These are phyloP conservation scores for Petunia secreta DNA, from an alignment of 257 asterid genomes.

Conservation along the genomic window DNA sequence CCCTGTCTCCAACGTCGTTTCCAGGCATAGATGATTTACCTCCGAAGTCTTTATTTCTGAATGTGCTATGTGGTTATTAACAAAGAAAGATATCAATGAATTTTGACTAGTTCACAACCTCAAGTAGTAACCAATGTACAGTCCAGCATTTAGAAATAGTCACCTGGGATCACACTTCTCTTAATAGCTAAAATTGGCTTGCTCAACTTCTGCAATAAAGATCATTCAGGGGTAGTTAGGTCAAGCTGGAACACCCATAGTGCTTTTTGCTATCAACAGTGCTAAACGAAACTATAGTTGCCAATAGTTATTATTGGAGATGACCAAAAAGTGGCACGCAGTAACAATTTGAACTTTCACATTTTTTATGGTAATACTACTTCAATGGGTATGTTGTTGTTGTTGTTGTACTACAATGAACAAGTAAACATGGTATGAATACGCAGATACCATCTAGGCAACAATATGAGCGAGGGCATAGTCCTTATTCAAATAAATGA, in stretches of 20 bases:
- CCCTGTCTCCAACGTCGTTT: slow-evolving; percentile 82
- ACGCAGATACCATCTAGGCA: neutral
- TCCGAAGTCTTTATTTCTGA: slow-evolving; percentile 30
- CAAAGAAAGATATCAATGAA: slow-evolving; percentile 16
- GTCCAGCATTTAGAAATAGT: slow-evolving; percentile 17
- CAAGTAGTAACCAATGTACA: neutral
- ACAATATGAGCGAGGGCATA: slow-evolving; percentile 3
- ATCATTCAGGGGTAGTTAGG: slow-evolving; percentile 18
- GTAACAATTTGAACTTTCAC: neutral
- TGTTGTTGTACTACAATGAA: neutral
- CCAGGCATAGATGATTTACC: slow-evolving; percentile 89
- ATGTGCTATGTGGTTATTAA: slow-evolving; percentile 14
- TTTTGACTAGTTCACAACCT: slow-evolving; percentile 1
- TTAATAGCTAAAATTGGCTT: slow-evolving; percentile 19
- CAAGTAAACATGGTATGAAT: neutral
- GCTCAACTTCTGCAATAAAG: slow-evolving; percentile 27
- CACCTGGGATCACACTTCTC: slow-evolving; percentile 21
- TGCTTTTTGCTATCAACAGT: neutral
- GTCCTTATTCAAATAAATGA: slow-evolving; percentile 5
- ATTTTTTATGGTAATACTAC: neutral
- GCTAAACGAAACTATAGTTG: neutral
- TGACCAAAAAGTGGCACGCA: slow-evolving; percentile 15
- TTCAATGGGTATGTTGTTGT: neutral
- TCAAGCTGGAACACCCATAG: slow-evolving; percentile 12
- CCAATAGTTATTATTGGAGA: neutral